phyloP scores from a whole-genome alignment of 352 stramenopile genomes.

The Thalassiosira livingstoniorum region DNA sequence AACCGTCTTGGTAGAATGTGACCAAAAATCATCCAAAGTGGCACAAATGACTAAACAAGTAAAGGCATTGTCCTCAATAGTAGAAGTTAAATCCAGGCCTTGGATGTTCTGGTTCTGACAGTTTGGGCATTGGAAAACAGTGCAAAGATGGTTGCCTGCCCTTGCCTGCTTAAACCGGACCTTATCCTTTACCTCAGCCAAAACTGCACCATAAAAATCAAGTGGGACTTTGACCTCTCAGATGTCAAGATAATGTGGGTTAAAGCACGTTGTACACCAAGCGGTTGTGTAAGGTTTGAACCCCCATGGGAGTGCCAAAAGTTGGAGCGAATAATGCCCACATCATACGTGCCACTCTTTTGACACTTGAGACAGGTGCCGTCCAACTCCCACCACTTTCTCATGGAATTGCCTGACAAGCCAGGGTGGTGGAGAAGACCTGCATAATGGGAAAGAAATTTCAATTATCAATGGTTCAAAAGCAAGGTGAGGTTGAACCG shows the following conservation, averaged over 20 bases:
- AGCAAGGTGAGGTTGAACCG: background rate
- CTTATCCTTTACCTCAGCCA: constrained; percentile 3
- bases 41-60: constrained; percentile 1
- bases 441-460: constrained; percentile 1
- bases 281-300: background rate
- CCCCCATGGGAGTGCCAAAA: background rate
- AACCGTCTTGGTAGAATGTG: background rate
- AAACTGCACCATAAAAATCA: constrained; percentile 8
- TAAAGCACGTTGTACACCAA: constrained; percentile 3
- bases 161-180: constrained; percentile 18
- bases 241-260: background rate
- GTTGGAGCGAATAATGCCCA: background rate
- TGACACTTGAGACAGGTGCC: constrained; percentile 3
- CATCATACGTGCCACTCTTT: no score
- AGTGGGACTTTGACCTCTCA: no score
- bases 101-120: no score
- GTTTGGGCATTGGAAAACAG: constrained; percentile 14
- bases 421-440: background rate
- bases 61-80: background rate
- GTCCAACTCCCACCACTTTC: constrained; percentile 16
- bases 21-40: constrained; percentile 10
- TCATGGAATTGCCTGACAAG: background rate
- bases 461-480: constrained; percentile 15
- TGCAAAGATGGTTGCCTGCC: constrained; percentile 2
- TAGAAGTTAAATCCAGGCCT: background rate